These are phyloP conservation scores for Astrothelium macrocarpum DNA, from an alignment of 495 filamentous ascomycete genomes.

Conservation along the genomic window DNA sequence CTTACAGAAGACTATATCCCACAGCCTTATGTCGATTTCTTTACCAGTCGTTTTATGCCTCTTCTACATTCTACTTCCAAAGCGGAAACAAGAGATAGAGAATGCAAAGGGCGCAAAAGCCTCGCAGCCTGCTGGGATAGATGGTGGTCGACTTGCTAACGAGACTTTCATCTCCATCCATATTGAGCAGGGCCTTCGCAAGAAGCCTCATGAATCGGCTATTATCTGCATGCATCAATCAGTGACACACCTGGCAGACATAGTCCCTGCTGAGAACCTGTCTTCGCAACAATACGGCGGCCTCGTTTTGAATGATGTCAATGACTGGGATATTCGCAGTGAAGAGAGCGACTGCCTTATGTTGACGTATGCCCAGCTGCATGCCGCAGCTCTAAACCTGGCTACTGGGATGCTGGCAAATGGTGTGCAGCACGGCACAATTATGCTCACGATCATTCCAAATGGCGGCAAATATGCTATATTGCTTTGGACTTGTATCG, in stretches of 20 bases:
- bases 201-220: not conserved
- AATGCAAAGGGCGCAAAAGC: too few relatives aligned
- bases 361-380: not conserved
- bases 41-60: too few relatives aligned
- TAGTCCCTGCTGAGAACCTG: not conserved
- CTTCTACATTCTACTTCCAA: too few relatives aligned
- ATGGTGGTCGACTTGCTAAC: not conserved
- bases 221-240: constrained; percentile 6
- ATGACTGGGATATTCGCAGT: too few relatives aligned
- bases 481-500: not conserved
- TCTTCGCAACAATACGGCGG: not conserved
- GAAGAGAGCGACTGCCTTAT: not conserved
- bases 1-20: too few relatives aligned
- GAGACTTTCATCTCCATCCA: not conserved
- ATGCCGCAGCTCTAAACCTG: not conserved
- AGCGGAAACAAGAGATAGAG: too few relatives aligned
- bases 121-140: too few relatives aligned
- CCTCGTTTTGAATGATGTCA: too few relatives aligned
- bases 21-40: too few relatives aligned
- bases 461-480: not conserved
- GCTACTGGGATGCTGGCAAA: not conserved
- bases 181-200: not conserved
- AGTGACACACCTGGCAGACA: not conserved
- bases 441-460: not conserved
- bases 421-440: not conserved